These are phyloP conservation scores for Lasiosphaeris hirsuta DNA, from an alignment of 495 filamentous ascomycete genomes.

Conservation along the genomic window DNA sequence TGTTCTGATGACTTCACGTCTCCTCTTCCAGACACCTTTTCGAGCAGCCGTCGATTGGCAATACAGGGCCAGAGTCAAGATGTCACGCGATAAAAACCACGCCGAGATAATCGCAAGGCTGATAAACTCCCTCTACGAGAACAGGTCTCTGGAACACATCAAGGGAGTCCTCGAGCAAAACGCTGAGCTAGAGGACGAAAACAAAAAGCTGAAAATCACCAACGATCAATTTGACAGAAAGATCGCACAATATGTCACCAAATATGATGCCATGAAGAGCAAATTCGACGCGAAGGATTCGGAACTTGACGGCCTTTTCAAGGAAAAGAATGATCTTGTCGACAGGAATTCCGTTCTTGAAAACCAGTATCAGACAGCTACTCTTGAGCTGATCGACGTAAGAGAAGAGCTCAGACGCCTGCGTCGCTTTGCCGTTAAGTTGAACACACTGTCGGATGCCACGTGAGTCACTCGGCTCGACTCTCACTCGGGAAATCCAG, in stretches of 20 bases:
- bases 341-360: neutral
- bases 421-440: neutral
- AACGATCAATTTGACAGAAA: neutral
- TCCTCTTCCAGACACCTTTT: too few species aligned
- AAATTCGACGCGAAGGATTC: neutral
- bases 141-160: slow-evolving; percentile 3
- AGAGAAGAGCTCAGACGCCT: neutral
- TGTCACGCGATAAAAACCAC: neutral
- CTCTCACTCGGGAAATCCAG: neutral
- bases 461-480: slow-evolving; percentile 4
- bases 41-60: too few species aligned
- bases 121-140: neutral
- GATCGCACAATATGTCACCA: neutral
- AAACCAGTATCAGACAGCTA: neutral
- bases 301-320: neutral
- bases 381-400: neutral
- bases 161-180: slow-evolving; percentile 4
- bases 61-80: neutral
- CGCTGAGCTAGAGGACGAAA: neutral
- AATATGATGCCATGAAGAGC: neutral
- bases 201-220: neutral
- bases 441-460: neutral
- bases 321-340: neutral
- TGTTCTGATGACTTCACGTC: too few species aligned
- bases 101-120: slow-evolving; percentile 1